Evolutionary conservation across 345 rosid genomes (phyloP), one percentile per base, ranked within the genome.

Genomic region (Camelina hispida): DNA sequence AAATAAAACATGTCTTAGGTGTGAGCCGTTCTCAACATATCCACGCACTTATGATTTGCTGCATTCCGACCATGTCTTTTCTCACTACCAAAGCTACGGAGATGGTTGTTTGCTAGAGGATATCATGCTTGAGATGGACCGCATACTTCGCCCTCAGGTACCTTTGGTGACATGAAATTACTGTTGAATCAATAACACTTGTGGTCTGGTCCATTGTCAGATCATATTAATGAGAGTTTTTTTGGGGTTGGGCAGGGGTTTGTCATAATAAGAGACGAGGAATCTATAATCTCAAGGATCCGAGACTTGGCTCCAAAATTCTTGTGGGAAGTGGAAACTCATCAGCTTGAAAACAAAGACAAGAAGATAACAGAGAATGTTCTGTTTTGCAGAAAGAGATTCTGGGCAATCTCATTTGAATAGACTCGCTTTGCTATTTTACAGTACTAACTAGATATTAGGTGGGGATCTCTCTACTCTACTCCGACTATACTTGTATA

Each of bases 1-100:
- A 10, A 3, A 38, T 4, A 28, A 67, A 58, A 16, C 43, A 5
- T 72, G 54, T 54, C 32, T 46, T 47, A 92, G 98, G 97, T 92
- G 99, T 77, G 97, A 92, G 77, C 85, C 99, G 38, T 92, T 95
- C 82, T 92, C 99, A 57, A 92, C 98, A 38, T 95, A 95, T 80
- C 96, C 99, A 3, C 94, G 94, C 51, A 85, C 94, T 1, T 90
- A 92, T 9, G 94, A 95, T 84, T 68, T 95, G 79, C 68, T 95
- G 83, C 99, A 92, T 72, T 91, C 90, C 10, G 75, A 84, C 79
- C 80, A 86, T 80, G 81, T 92, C 44, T 83, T 95, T 72, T 77
- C 90, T 67, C 89, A 83, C 52, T 86, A 89, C 68, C 74, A 82
- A 69, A 82, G 78, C 56, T 66, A 44, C 12, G 85, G 82, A 38